These are phyloP conservation scores for Stagonosporopsis cucurbitacearum DNA, from an alignment of 2,329 filamentous ascomycete species.

Conservation along the genomic window DNA sequence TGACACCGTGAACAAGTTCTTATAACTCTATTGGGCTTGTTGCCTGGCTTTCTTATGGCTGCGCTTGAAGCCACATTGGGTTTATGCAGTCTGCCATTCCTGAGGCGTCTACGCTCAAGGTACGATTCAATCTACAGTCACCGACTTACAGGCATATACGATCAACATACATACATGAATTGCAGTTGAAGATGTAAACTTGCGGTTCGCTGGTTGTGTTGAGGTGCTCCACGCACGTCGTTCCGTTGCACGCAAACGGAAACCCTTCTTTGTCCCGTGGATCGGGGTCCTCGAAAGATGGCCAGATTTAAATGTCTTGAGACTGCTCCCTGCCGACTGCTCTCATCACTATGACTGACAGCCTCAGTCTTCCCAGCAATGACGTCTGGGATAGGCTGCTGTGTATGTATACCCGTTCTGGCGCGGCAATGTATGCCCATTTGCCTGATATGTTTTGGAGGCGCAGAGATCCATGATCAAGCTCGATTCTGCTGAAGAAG, in stretches of 20 bases:
- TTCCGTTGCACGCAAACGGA: background rate
- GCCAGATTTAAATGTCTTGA: background rate
- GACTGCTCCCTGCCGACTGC: background rate
- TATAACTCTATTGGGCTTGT: background rate
- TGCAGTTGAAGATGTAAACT: too few species aligned
- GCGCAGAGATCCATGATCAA: background rate
- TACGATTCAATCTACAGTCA: too few species aligned
- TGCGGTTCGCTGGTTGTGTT: background rate
- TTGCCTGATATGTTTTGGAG: background rate
- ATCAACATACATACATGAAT: too few species aligned
- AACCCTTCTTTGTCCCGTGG: background rate
- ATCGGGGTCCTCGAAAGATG: background rate
- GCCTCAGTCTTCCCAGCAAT: background rate
- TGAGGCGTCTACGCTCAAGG: too few species aligned
- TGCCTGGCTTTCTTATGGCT: background rate
- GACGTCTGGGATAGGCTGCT: background rate
- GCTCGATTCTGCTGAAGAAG: background rate
- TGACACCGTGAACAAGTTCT: background rate
- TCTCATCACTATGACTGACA: background rate
- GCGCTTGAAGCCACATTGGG: background rate
- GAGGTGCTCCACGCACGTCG: background rate
- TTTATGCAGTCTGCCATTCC: background rate
- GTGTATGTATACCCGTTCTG: background rate
- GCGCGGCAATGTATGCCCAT: background rate
- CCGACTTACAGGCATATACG: too few species aligned